Percentiles rank a stretch among this genome's conserved stretches.
phyloP scores from a whole-genome alignment of 345 rosid genomes.

The Gossypium longicalyx region DNA sequence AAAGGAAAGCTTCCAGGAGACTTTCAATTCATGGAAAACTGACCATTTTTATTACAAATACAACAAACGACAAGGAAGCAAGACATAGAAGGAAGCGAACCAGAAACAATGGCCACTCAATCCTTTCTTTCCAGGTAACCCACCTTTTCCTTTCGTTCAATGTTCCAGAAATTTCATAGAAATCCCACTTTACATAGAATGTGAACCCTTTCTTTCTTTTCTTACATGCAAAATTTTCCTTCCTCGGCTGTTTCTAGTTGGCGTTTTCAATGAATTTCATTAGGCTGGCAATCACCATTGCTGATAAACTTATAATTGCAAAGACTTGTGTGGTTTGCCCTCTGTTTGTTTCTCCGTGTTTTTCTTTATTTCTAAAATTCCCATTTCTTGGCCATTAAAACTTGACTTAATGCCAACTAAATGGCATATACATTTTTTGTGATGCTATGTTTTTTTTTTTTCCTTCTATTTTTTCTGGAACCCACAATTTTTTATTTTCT shows the following conservation, averaged over 20 bases:
- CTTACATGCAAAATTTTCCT: neutral
- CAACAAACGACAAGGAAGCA: neutral
- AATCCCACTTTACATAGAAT: neutral
- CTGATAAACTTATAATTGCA: slow-evolving; percentile 7
- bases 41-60: neutral
- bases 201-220: neutral
- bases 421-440: neutral
- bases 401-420: neutral
- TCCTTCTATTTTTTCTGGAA: no score
- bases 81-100: neutral
- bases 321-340: slow-evolving; percentile 2
- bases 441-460: neutral
- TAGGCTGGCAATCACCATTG: neutral
- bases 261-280: neutral
- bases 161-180: neutral
- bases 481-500: no score
- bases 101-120: neutral
- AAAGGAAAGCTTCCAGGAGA: neutral
- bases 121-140: neutral
- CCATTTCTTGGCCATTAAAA: neutral
- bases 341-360: slow-evolving; percentile 8
- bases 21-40: neutral
- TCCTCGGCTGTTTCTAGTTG: neutral
- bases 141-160: neutral
- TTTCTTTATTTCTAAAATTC: neutral